These are phyloP conservation scores for Coemansia sp. DNA, from an alignment of 192 early-diverging fungal genomes.

Conservation along the genomic window DNA sequence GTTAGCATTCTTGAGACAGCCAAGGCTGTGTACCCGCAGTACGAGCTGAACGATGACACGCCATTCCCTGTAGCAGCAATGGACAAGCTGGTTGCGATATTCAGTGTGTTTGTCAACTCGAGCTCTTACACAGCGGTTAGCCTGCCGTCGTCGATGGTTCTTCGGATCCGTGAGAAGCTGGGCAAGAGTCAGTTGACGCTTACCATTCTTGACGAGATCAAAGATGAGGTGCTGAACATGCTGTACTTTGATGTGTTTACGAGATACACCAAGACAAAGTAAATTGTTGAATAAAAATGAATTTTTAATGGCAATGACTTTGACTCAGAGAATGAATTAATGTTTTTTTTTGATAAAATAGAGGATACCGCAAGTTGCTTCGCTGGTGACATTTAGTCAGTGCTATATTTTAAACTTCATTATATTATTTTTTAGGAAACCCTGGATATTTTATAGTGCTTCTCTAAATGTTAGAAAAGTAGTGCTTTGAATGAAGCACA, in stretches of 20 bases:
- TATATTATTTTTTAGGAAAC: too few species aligned
- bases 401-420: too few species aligned
- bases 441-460: too few species aligned
- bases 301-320: too few species aligned
- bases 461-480: too few species aligned
- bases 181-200: slow-evolving; percentile 30
- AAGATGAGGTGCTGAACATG: slow-evolving; percentile 47
- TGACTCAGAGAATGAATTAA: too few species aligned
- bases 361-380: too few species aligned
- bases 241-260: slow-evolving; percentile 51
- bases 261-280: slow-evolving; percentile 44
- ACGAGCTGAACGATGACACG: slow-evolving; percentile 26
- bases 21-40: slow-evolving; percentile 31
- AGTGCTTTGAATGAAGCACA: too few species aligned
- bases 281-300: too few species aligned
- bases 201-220: slow-evolving; percentile 48
- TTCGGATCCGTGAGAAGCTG: slow-evolving; percentile 33
- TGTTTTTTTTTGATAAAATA: too few species aligned
- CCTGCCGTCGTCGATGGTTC: slow-evolving; percentile 34
- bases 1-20: slow-evolving; percentile 39
- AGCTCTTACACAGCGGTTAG: slow-evolving; percentile 40
- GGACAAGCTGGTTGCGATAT: slow-evolving; percentile 49
- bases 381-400: too few species aligned
- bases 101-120: slow-evolving; percentile 51
- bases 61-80: slow-evolving; percentile 43